Percentiles rank a stretch among this genome's conserved stretches.
These are phyloP conservation scores for Saccharomycopsis fermentans DNA, from an alignment of 805 yeast species.

Conservation along the genomic window DNA sequence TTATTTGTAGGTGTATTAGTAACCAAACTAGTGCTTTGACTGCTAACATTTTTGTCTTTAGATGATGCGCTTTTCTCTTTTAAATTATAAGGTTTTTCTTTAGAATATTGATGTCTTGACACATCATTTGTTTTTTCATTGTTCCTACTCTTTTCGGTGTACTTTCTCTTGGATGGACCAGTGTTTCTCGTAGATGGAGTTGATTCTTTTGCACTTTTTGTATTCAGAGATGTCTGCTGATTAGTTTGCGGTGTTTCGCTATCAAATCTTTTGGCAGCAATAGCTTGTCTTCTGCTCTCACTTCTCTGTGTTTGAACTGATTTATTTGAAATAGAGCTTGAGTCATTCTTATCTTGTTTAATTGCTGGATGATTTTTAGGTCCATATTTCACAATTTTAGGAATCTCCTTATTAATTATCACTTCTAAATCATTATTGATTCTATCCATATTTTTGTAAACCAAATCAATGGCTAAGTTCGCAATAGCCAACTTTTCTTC, in stretches of 20 bases:
- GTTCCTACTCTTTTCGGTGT: neutral
- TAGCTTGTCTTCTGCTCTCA: conserved; percentile 84
- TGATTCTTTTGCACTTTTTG: neutral
- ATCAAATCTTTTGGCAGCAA: conserved; percentile 57
- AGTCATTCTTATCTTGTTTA: conserved; percentile 41
- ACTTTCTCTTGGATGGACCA: neutral
- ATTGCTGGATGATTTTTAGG: conserved; percentile 88
- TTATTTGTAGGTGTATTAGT: neutral
- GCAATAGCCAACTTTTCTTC: conserved; percentile 98
- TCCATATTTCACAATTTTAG: conserved; percentile 67
- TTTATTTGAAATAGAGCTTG: conserved; percentile 34
- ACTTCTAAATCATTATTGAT: conserved; percentile 73
- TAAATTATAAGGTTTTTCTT: neutral
- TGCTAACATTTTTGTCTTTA: conserved; percentile 7
- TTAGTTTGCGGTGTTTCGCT: conserved; percentile 38
- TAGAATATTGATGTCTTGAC: neutral
- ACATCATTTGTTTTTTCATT: neutral
- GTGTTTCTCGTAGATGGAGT: neutral
- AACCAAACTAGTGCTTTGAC: neutral
- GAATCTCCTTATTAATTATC: conserved; percentile 70
- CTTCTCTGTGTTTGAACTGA: conserved; percentile 68
- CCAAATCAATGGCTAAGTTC: conserved; percentile 73
- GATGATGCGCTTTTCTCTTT: neutral
- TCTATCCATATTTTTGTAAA: conserved; percentile 57
- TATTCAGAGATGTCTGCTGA: neutral